Evolutionary conservation across 2,329 filamentous ascomycete species (phyloP).

Genomic region (Clathrospora elynae): DNA sequence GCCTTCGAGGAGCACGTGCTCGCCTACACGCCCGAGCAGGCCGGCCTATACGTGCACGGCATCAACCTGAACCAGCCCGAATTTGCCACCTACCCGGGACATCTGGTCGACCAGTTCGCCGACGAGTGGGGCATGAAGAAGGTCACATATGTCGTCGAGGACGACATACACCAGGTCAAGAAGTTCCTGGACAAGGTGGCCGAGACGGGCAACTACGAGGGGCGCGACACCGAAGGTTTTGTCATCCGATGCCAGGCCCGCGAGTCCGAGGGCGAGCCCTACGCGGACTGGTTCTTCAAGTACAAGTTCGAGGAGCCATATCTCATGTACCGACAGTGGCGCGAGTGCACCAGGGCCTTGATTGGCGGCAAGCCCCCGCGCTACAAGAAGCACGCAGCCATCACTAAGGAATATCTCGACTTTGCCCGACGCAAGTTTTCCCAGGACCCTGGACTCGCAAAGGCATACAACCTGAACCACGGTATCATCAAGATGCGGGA

Average conservation of each 20-base stretch:
- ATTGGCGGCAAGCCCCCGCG: constrained; percentile 76
- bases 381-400: constrained; percentile 83
- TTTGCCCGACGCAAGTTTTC: constrained; percentile 78
- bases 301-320: constrained; percentile 99
- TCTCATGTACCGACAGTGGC: constrained; percentile 98
- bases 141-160: constrained; percentile 76
- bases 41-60: constrained; percentile 92
- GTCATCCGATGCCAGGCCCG: constrained; percentile 85
- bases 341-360: constrained; percentile 90
- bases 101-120: constrained; percentile 86
- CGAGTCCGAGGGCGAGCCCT: constrained; percentile 59
- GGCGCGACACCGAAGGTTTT: constrained; percentile 94
- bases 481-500: constrained; percentile 91
- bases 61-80: constrained; percentile 94
- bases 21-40: constrained; percentile 78
- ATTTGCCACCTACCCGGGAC: constrained; percentile 84
- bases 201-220: constrained; percentile 86
- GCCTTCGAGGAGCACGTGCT: constrained; percentile 96
- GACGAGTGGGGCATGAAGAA: constrained; percentile 93
- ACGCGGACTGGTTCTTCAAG: constrained; percentile 99
- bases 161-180: constrained; percentile 75
- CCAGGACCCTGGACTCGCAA: constrained; percentile 68
- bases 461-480: constrained; percentile 82
- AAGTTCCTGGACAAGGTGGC: constrained; percentile 81
- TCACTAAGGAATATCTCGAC: constrained; percentile 87